Base-by-base conservation (phyloP, 2,329 filamentous ascomycete genomes). In the Fusarium praegraminearum region DNA sequence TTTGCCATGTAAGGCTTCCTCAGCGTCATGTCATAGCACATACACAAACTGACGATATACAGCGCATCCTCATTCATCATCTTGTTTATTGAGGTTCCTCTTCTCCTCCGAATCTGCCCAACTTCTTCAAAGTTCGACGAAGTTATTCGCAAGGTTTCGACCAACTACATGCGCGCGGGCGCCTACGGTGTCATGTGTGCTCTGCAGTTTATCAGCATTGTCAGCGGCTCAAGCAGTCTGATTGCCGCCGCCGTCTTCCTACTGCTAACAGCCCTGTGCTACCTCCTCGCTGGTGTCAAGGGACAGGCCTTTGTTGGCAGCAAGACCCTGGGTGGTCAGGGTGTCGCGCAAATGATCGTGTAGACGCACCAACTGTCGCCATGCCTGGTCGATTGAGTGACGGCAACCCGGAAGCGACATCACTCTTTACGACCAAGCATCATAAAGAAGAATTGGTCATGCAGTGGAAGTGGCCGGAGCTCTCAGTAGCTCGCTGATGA, bases 321-420 rank as follows among this genome's bases (percentile, higher is more conserved):
- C 86, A 98, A 98, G 89, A 98, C 95, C 18, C 86, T 99, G 55
- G 96, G 96, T 72, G 96, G 96, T 55, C 91, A 93, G 73, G 95
- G 95, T 54, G 92, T 98, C 73, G 96, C 94, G 67, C 94, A 98
- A 85, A 98, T 98, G 95, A 98, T 98, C 82, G 94, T 98, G 77
- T 97, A 85, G 83, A 73, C 18, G 35, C 33, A 20, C 15, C 43
- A 22, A 30, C 30, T 26, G 36, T 54, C 35, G 36, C 38, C 53
- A 26, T 57, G 28, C 26, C 24, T 40, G 16, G 20, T 30, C 45
- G 52, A 49, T 45, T 36, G 26, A 26, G 38, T 36, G 40, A 44
- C 49, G 44, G 38, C 47, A 40, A 52, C 44, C 41, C 58, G 45
- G 47, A 62, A 24, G 46, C 49, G 22, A 33, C n/a, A 30, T 35